Evolutionary conservation across 192 early-diverging fungal species (phyloP).

Genomic region (Linnemannia exigua): DNA sequence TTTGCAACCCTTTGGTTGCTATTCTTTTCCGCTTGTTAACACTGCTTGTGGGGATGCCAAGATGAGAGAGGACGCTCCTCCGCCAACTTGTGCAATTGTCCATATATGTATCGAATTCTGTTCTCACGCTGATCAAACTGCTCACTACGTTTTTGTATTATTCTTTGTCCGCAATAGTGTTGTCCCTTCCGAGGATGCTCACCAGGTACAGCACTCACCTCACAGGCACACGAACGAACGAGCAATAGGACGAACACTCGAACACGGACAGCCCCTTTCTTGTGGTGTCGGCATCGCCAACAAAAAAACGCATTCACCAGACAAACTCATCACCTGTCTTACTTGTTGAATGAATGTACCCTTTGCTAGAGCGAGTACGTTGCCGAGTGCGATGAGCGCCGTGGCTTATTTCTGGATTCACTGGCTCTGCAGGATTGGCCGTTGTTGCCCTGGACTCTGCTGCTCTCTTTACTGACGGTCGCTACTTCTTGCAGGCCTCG

Average conservation of each 20-base stretch:
- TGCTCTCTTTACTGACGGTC: slow-evolving; percentile 96
- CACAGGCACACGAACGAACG: not conserved
- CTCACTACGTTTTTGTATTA: slow-evolving; percentile 10
- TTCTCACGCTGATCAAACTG: slow-evolving; percentile 3
- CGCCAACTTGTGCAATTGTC: not conserved
- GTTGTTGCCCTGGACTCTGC: slow-evolving; percentile 85
- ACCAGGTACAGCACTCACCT: slow-evolving; percentile 73
- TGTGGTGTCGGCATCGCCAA: too few relatives aligned
- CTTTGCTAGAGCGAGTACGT: slow-evolving; percentile 91
- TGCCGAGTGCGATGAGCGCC: slow-evolving; percentile 88
- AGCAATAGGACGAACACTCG: not conserved
- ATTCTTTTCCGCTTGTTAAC: not conserved
- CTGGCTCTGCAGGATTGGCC: slow-evolving; percentile 96
- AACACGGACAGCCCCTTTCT: not conserved
- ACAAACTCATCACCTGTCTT: not conserved
- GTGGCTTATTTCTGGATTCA: slow-evolving; percentile 95
- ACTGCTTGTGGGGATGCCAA: not conserved
- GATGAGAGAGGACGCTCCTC: not conserved
- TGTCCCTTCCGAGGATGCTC: slow-evolving; percentile 96
- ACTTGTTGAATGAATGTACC: not conserved
- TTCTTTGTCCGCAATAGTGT: slow-evolving; percentile 68
- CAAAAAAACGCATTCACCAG: not conserved
- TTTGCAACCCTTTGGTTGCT: too few relatives aligned
- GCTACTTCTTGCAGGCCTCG: slow-evolving; percentile 97
- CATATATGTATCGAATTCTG: not conserved